Evolutionary conservation across 2,329 filamentous ascomycete genomes (phyloP), one percentile per base, ranked within the genome.

Genomic region (Pseudodiploospora longispora): DNA sequence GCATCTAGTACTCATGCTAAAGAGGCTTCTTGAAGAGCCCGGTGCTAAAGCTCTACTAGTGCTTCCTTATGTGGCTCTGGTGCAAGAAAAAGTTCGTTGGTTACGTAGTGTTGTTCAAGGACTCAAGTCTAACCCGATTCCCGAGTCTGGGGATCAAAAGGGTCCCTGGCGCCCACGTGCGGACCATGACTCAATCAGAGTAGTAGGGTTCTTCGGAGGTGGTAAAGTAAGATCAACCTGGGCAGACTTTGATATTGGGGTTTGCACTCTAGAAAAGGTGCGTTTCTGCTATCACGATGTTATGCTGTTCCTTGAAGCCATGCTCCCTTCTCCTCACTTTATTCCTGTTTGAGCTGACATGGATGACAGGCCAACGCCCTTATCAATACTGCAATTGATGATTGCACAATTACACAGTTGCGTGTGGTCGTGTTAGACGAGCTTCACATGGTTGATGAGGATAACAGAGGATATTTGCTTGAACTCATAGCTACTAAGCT

Each of bases 361-460:
- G 39, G 30, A 33, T 41, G 10, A 37, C 42, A 87, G 82, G 85
- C 85, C 43, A 90, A 89, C 55, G 75, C 81, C 8, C 71, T 90
- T 34, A 72, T 88, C 29, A 89, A 90, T 53, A 68, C 75, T 27
- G 82, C 84, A 10, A 85, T 89, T 51, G 81, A 85, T 49, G 82
- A 89, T 50, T 79, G 76, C 55, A 78, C 72, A 4, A 74, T 87
- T 47, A 67, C 71, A n/a, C 72, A 79, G 19, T 65, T 90, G 36
- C 77, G 75, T 38, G 69, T 81, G 8, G 76, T 88, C 12, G 82
- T 89, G 10, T 68, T 89, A 31, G 85, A 90, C 54, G 85, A 90
- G 58, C 66, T 89, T n/a, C 85, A 90, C 58, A 88, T 90, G 83
- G 72, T 89, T 37, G 82, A 87, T 53, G 85, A 89, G 57, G 82